Evolutionary conservation across 495 filamentous ascomycete genomes (phyloP).

Genomic region (Xylaria flabelliformis): DNA sequence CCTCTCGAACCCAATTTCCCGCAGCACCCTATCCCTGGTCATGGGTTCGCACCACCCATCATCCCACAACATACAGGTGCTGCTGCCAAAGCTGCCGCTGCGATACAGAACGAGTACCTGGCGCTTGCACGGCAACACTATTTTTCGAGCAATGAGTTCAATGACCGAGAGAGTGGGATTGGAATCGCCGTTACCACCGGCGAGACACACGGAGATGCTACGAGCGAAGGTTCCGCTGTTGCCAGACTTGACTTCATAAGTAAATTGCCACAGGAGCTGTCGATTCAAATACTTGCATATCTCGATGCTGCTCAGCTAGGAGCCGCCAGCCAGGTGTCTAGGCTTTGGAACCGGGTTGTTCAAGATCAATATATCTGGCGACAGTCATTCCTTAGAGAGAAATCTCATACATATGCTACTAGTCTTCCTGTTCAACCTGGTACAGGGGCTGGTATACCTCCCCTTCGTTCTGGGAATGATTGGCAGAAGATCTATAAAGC

Average conservation of each 20-base stretch:
- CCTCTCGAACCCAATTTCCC: constrained; percentile 45
- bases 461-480: constrained; percentile 60
- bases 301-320: constrained; percentile 73
- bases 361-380: constrained; percentile 77
- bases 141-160: constrained; percentile 42
- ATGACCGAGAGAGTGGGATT: constrained; percentile 80
- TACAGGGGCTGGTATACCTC: constrained; percentile 54
- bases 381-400: constrained; percentile 73
- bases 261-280: constrained; percentile 72
- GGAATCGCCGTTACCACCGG: constrained; percentile 69
- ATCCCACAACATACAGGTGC: constrained; percentile 65
- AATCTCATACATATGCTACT: constrained; percentile 61
- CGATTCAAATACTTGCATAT: constrained; percentile 71
- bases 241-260: constrained; percentile 67
- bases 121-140: constrained; percentile 38
- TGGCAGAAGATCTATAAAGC: constrained; percentile 89
- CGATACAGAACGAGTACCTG: constrained; percentile 66
- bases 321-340: constrained; percentile 66
- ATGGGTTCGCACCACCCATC: constrained; percentile 56
- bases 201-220: constrained; percentile 50
- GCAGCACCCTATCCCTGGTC: constrained; percentile 53
- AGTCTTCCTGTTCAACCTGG: constrained; percentile 53
- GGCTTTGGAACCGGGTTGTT: constrained; percentile 66
- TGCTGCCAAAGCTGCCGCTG: constrained; percentile 73
- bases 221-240: constrained; percentile 31